These are phyloP conservation scores for Aspergillus unguis DNA, from an alignment of 2,329 filamentous ascomycete genomes.

Conservation along the genomic window DNA sequence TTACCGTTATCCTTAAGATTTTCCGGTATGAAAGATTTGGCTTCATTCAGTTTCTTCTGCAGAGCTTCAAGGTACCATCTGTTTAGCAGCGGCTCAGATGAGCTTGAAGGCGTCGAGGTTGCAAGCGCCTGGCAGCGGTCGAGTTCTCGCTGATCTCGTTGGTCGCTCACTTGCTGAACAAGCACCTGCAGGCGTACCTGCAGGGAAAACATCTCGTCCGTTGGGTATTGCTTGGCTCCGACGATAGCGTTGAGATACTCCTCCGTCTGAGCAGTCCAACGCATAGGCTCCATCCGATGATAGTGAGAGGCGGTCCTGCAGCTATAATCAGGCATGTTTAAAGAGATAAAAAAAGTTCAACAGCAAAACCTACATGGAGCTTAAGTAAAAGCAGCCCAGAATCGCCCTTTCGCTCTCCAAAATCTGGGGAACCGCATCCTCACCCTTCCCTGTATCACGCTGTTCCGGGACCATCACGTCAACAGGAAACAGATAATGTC, in stretches of 20 bases:
- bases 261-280: slow-evolving; percentile 1
- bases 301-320: neutral
- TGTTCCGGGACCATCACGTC: neutral
- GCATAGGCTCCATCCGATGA: neutral
- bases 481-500: neutral
- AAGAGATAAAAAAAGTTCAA: neutral
- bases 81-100: neutral
- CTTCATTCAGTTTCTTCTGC: neutral
- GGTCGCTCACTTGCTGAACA: neutral
- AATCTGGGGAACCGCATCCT: neutral
- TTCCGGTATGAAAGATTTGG: neutral
- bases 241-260: neutral
- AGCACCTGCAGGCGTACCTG: slow-evolving; percentile 2
- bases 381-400: neutral
- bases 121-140: neutral
- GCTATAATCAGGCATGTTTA: neutral
- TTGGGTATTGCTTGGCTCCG: neutral
- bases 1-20: neutral
- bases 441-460: neutral
- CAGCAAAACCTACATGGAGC: neutral
- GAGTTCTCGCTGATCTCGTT: neutral
- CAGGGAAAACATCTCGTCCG: neutral
- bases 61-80: neutral
- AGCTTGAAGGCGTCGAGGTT: neutral
- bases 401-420: slow-evolving; percentile 1